Evolutionary conservation across 2,329 filamentous ascomycete species (phyloP), one percentile per base, ranked within the genome.

Genomic region (Pseudofabraea citricarpa): DNA sequence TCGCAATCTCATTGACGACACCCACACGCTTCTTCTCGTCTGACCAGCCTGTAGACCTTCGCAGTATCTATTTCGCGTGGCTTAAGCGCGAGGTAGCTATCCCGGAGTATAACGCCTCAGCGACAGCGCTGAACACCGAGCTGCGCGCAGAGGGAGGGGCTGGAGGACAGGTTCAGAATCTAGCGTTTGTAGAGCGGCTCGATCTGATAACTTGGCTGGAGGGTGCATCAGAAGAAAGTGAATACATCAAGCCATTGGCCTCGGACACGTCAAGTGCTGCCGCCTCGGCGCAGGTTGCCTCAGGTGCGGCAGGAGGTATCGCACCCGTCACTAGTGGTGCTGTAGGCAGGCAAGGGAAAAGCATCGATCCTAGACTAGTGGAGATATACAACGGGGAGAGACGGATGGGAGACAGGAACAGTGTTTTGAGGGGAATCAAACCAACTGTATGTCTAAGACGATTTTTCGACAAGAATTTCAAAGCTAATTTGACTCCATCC

Each of bases 61-160:
- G 93, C 61, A 93, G 86, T 63, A 91, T 96, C 67, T 96, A 91
- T 72, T 95, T 97, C 62, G 90, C 90, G 44, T 98, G 90, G 89
- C 75, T 87, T 58, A 94, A 96, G 68, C 89, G 90, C 64, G 91
- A 97, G 69, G 81, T 85, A 43, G 81, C 85, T 43, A 90, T 95
- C 53, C 86, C 87, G 9, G 89, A 95, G 56, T 97, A 97, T 74
- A 93, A 96, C 66, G 80, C 85, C 20, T 84, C 85, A 0, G 87
- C 88, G 12, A 83, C 86, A 56, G 75, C 82, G 54, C 74, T 97
- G 44, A 95, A 95, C 62, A 83, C 87, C 40, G 82, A 89, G 59
- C 73, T 96, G 20, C 56, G 62, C 29, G 55, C 55, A 9, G 72
- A 71, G 0, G 68, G 65, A 1, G 80, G 77, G 15, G 73, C 73